Evolutionary conservation across 495 filamentous ascomycete genomes (phyloP).

Genomic region (Xylaria palmicola): DNA sequence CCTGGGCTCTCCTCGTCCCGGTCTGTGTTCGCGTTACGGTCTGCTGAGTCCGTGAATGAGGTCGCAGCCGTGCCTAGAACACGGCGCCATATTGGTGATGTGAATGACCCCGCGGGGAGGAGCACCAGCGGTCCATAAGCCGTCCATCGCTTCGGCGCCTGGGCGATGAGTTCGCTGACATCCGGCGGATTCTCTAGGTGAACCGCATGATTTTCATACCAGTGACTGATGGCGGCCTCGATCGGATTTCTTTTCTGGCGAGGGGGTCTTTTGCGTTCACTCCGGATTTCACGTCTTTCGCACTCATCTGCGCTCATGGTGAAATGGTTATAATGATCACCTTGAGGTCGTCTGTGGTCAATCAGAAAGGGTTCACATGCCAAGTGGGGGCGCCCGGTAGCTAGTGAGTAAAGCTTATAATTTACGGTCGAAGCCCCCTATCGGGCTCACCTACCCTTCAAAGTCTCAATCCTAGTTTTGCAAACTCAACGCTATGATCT

Average conservation of each 20-base stretch:
- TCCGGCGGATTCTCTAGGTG: neutral
- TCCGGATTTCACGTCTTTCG: neutral
- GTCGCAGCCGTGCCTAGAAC: slow-evolving; percentile 33
- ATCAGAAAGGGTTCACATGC: neutral
- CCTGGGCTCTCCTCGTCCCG: neutral
- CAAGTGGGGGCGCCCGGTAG: neutral
- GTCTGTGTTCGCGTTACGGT: neutral
- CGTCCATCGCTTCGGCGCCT: slow-evolving; percentile 64
- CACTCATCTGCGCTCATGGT: neutral
- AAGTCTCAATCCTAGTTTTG: too few species aligned
- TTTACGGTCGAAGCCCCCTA: too few species aligned
- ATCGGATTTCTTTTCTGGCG: slow-evolving; percentile 30
- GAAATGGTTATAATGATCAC: too few species aligned
- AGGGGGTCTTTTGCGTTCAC: slow-evolving; percentile 17
- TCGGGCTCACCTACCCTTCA: neutral
- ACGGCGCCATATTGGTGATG: slow-evolving; percentile 43
- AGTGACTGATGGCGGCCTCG: slow-evolving; percentile 21
- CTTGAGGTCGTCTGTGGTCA: neutral
- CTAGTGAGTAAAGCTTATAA: neutral
- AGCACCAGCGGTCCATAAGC: slow-evolving; percentile 70
- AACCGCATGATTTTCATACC: neutral
- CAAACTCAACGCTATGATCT: too few species aligned
- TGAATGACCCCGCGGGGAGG: slow-evolving; percentile 61
- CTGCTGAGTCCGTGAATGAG: neutral
- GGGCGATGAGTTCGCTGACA: slow-evolving; percentile 27